Evolutionary conservation across 768 basidiomycete species (phyloP), one percentile per base, ranked within the genome.

Genomic region (Psilocybe tampanensis): DNA sequence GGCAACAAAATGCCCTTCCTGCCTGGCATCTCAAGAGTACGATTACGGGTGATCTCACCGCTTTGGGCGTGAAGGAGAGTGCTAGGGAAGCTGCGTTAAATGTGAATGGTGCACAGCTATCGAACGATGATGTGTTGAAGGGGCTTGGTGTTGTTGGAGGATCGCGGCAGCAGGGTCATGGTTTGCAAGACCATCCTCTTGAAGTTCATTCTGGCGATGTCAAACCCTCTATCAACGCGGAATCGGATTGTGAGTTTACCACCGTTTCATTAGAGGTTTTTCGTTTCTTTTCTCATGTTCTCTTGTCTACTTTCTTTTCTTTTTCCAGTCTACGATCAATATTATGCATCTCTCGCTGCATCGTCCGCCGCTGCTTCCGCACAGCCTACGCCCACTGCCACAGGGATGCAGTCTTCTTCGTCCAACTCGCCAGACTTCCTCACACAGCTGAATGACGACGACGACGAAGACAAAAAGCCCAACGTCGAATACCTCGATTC

Each of bases 1-100:
- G 93, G 56, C 84, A 89, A 68, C 95, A 98, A 75, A 98, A 98
- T 68, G 84, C 87, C 0, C 76, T 99, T 44, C 97, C 97, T 1
- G 80, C 90, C 12, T 99, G 97, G 97, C 93, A 97, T 76, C 81
- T 95, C 63, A 91, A 93, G 72, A 95, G 94, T 68, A 99, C 97
- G 2, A 94, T 99, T 59, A 88, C 94, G 3, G 94, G 95, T 8
- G 90, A 95, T 62, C 76, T 94, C 58, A 97, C 96, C 0, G 89
- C 92, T 19, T 78, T 95, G 39, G 94, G 94, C 18, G 81, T 91
- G 55, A 83, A 86, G 64, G 90, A 92, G 68, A 83, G 70, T 59
- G 85, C 82, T n/a, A 75, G 86, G 55, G 72, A 79, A 22, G 80
- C 81, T 52, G 66, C 68, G 12, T 18, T 52, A 8, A 22, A 39